Percentiles rank a stretch among this genome's conserved stretches.
Evolutionary conservation across 805 yeast genomes (phyloP).

Genomic region (Candida sphagnicola): DNA sequence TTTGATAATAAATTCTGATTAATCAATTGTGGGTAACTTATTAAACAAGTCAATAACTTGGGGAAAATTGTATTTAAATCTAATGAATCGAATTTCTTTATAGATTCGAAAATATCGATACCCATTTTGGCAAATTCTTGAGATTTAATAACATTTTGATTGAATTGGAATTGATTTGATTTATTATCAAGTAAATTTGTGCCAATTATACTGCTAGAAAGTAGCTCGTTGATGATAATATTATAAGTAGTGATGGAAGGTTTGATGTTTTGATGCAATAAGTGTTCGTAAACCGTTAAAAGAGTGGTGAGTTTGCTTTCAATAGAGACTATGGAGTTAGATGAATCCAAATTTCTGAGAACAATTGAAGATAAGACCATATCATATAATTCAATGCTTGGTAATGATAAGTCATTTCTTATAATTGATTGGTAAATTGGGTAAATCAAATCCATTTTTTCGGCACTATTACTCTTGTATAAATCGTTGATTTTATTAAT

Average conservation of each 20-base stretch:
- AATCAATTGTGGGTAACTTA: slow-evolving; percentile 24
- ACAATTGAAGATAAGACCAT: slow-evolving; percentile 53
- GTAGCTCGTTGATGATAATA: slow-evolving; percentile 43
- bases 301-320: slow-evolving; percentile 61
- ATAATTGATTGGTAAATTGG: slow-evolving; percentile 40
- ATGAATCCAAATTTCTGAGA: slow-evolving; percentile 44
- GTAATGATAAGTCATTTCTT: slow-evolving; percentile 36
- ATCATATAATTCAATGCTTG: slow-evolving; percentile 50
- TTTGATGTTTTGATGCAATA: slow-evolving; percentile 40
- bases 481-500: neutral
- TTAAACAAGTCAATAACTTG: slow-evolving; percentile 29
- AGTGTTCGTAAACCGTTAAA: slow-evolving; percentile 65
- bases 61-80: slow-evolving; percentile 30
- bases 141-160: slow-evolving; percentile 43
- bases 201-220: slow-evolving; percentile 43
- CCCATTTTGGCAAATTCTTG: slow-evolving; percentile 43
- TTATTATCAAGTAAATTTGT: slow-evolving; percentile 36
- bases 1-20: slow-evolving; percentile 14
- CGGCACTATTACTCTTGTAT: slow-evolving; percentile 6
- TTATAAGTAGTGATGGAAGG: slow-evolving; percentile 57
- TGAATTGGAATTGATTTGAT: slow-evolving; percentile 41
- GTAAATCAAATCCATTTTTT: slow-evolving; percentile 30
- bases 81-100: slow-evolving; percentile 35
- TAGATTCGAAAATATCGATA: slow-evolving; percentile 42
- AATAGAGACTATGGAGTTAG: neutral